A percentile compares a stretch with the other conserved stretches of the same genome.
phyloP scores from a whole-genome alignment of 1,284 basidiomycete genomes.

The Ceratobasidium theobromae region DNA sequence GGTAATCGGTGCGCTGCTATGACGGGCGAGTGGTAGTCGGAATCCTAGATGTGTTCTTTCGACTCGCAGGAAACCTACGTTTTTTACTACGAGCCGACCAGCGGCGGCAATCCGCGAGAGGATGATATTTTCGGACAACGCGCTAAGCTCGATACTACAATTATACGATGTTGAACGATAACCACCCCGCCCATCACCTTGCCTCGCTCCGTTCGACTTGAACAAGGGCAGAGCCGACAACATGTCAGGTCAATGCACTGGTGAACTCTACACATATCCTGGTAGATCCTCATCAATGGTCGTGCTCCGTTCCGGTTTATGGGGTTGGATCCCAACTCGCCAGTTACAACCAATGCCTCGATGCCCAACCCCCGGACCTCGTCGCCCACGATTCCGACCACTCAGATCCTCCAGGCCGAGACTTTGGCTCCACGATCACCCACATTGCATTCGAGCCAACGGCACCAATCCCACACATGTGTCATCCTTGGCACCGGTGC shows the following conservation, averaged over 20 bases:
- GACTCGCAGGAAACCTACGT: no score
- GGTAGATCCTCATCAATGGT: no score
- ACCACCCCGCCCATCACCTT: neutral
- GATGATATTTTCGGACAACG: conserved; percentile 1
- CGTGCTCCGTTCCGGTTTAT: neutral
- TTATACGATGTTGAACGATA: neutral
- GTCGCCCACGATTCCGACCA: no score
- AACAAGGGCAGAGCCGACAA: neutral
- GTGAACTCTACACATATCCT: conserved; percentile 7
- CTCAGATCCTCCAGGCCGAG: no score
- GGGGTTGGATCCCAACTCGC: no score
- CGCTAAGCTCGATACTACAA: neutral
- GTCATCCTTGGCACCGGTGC: conserved; percentile 83
- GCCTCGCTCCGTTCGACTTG: conserved; percentile 17
- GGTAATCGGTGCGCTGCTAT: no score
- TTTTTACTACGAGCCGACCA: no score
- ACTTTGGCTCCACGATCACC: neutral
- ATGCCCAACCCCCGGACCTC: neutral
- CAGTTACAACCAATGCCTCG: no score
- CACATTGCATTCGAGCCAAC: conserved; percentile 23
- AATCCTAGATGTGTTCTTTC: no score
- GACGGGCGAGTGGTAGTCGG: no score
- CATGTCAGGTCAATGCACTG: conserved; percentile 1
- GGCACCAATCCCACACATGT: conserved; percentile 63
- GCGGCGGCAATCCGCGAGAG: no score